Evolutionary conservation across 2,329 filamentous ascomycete genomes (phyloP).

Genomic region (Periconia digitata): DNA sequence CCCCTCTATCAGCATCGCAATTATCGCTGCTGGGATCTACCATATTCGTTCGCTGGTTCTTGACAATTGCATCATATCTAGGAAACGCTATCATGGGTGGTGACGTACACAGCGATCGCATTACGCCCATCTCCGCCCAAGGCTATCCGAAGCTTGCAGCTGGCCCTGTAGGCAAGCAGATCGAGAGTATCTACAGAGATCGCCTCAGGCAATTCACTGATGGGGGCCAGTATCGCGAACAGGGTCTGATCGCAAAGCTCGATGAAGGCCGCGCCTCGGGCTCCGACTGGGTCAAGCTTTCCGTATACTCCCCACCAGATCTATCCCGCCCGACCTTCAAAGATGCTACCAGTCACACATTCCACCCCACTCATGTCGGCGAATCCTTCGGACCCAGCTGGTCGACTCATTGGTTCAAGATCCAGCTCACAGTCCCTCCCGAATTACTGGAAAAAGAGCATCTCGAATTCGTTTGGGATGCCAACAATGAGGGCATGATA

Average conservation of each 20-base stretch:
- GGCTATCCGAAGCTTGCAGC: conserved; percentile 37
- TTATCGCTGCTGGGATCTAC: background rate
- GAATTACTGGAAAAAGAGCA: conserved; percentile 74
- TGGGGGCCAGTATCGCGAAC: conserved; percentile 68
- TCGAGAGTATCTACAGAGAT: conserved; percentile 80
- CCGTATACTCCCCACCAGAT: conserved; percentile 79
- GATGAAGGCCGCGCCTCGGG: conserved; percentile 69
- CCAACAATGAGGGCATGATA: conserved; percentile 89
- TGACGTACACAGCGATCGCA: conserved; percentile 27
- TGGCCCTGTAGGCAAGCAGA: conserved; percentile 52
- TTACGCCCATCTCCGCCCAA: conserved; percentile 25
- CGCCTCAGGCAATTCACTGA: conserved; percentile 81
- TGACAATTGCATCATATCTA: conserved; percentile 1
- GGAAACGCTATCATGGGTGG: conserved; percentile 37
- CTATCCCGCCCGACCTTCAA: conserved; percentile 81
- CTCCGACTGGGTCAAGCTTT: conserved; percentile 77
- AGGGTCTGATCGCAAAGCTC: conserved; percentile 78
- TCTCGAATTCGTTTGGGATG: conserved; percentile 96
- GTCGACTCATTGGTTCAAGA: conserved; percentile 97
- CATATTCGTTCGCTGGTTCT: background rate
- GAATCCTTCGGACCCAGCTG: conserved; percentile 88
- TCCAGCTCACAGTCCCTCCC: conserved; percentile 74
- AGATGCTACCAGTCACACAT: conserved; percentile 76
- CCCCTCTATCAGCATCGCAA: background rate
- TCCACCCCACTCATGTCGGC: conserved; percentile 73